Evolutionary conservation across 2,329 filamentous ascomycete genomes (phyloP), one percentile per base, ranked within the genome.

Genomic region (Ceratocystis colombiana): DNA sequence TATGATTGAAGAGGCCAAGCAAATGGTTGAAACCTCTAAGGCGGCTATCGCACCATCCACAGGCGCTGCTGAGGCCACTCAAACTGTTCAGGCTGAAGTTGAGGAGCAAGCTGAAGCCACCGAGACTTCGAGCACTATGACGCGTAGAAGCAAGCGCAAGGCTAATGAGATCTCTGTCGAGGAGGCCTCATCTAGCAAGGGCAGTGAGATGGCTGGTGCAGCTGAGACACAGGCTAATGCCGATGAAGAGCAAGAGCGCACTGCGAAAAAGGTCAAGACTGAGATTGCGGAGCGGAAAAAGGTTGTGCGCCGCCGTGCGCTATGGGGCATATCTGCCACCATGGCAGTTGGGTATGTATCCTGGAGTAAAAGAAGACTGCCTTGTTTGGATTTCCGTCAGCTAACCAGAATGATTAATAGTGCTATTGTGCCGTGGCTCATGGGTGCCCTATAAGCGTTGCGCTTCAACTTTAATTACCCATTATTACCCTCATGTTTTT

Each of bases 1-100:
- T 66, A 91, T 96, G 88, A 87, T 97, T 68, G 86, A 86, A 33
- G 86, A 90, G 72, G 94, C 94, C 41, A 90, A 88, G 77, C 84
- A 87, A 70, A 96, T 96, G 89, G 92, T 96, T 4, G 83, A 88
- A 69, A 85, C 86, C 68, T 82, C 82, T 68, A 78, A 82, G 69
- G 74, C 73, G 33, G 73, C 76, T 28, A 77, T 76, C 1, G 33
- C 48, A 25, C 62, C 64, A 25, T n/a, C 62, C 7, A 68, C 79
- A 73, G 72, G 76, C 64, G 73, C 73, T 5, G 72, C 77, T 6
- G 46, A n/a, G 12, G 5, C 44, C 6, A 33, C 59, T 2, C 20
- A 63, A 20, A 37, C 33, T 20, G 73, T 73, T 10, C 75, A 75
- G 8, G 69, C 72, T 1, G 72, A 71, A 12, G 74, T 73, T 30